Percentiles rank a stretch among this genome's conserved stretches.
Conservation (phyloP, 805 yeast species). For the Blastobotrys parvus region DNA sequence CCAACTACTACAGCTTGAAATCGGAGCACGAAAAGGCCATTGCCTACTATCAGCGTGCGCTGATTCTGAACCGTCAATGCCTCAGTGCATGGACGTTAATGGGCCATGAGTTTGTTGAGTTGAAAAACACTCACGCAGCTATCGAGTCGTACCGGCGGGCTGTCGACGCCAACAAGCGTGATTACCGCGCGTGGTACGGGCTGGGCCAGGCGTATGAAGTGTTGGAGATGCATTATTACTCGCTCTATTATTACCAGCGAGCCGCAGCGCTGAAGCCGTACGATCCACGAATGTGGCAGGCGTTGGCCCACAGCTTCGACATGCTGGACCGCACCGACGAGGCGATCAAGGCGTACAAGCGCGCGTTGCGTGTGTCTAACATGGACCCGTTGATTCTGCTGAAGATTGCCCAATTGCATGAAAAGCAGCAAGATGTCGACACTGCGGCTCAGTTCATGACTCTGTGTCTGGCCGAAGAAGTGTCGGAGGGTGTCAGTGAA, state of each 20-base stretch:
- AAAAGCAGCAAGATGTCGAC: conserved; percentile 42
- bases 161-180: conserved; percentile 79
- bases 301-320: conserved; percentile 82
- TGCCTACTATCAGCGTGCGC: conserved; percentile 83
- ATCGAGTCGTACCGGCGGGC: conserved; percentile 92
- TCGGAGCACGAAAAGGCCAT: conserved; percentile 95
- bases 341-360: conserved; percentile 71
- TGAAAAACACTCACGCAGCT: conserved; percentile 95
- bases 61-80: conserved; percentile 69
- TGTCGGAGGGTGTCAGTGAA: conserved; percentile 57
- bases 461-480: conserved; percentile 53
- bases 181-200: conserved; percentile 97
- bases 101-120: conserved; percentile 98
- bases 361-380: conserved; percentile 58
- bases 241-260: conserved; percentile 83
- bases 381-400: conserved; percentile 49
- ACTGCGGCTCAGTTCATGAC: conserved; percentile 58
- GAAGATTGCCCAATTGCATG: conserved; percentile 62
- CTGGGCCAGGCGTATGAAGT: conserved; percentile 97
- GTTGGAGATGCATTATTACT: conserved; percentile 86
- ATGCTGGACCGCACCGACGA: conserved; percentile 63
- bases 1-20: conserved; percentile 84
- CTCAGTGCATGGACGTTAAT: conserved; percentile 93
- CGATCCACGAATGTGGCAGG: conserved; percentile 95
- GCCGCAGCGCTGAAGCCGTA: conserved; percentile 83